Percentiles rank a stretch among this genome's conserved stretches.
Conservation (phyloP, 2,329 filamentous ascomycete genomes). For the Cytospora mali region DNA sequence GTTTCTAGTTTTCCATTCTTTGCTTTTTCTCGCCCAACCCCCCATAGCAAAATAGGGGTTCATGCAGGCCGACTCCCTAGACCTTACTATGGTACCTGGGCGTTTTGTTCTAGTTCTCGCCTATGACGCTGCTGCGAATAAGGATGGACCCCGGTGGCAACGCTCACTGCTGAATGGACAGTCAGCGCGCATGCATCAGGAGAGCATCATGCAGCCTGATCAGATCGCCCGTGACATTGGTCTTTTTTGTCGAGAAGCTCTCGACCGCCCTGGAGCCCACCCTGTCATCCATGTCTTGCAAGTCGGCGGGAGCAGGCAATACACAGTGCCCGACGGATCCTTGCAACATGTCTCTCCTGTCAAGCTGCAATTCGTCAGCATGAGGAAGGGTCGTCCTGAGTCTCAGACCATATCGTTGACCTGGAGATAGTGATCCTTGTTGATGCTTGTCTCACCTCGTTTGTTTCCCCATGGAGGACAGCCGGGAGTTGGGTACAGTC, state of each 20-base stretch:
- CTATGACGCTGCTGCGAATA: neutral
- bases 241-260: neutral
- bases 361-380: conserved; percentile 12
- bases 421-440: conserved; percentile 11
- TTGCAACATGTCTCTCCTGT: conserved; percentile 18
- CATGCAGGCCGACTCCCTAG: neutral
- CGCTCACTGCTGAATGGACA: neutral
- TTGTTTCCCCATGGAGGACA: conserved; percentile 20
- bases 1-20: neutral
- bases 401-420: conserved; percentile 7
- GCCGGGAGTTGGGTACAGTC: conserved; percentile 8
- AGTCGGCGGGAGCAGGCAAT: conserved; percentile 1
- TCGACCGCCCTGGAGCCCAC: neutral
- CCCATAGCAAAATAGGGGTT: conserved; percentile 3
- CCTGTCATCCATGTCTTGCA: conserved; percentile 11
- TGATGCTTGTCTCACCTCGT: conserved; percentile 25
- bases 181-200: neutral
- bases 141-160: neutral
- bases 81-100: conserved; percentile 1
- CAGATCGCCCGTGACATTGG: conserved; percentile 1
- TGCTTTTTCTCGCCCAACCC: conserved; percentile 1
- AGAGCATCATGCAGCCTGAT: conserved; percentile 5
- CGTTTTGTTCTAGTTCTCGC: neutral
- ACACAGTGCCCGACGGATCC: conserved; percentile 17
- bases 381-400: conserved; percentile 10